Base-by-base conservation (phyloP, 2,329 filamentous ascomycete genomes). In the Periconia sp. region DNA sequence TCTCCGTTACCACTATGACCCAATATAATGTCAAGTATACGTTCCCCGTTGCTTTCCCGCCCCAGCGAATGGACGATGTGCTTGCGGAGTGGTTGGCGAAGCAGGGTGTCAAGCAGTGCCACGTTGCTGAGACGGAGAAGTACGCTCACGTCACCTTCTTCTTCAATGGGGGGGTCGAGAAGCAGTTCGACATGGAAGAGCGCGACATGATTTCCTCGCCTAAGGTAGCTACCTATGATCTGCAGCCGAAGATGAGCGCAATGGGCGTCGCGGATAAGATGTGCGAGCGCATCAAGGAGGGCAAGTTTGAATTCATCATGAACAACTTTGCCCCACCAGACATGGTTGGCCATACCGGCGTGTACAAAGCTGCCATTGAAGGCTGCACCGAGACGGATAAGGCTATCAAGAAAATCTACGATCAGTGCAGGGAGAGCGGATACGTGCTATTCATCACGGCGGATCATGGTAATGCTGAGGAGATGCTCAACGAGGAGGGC, bases 71-170 rank as follows among this genome's bases (percentile, higher is more conserved):
- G 94, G 89, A 86, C 70, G 95, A 99, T 62, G 94, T 99, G n/a
- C 84, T 99, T 36, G 94, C 94, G 16, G 94, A 99, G 78, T 97
- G 92, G 85, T 82, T 99, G 16, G 85, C 87, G 61, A 94, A 92
- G 78, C 87, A 97, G 74, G 83, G 82, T 31, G 80, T 95, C 50
- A 86, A 92, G 78, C 94, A 99, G 76, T 94, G 92, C 58, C 94
- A 99, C 78, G 83, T 97, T 58, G 94, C 94, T 43, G 94, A 99
- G 82, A 99, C 94, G 2, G 94, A 99, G 75, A 99, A 99, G 80
- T 99, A 99, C 73, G 94, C 94, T 24, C 94, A 99, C 77, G 94
- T 99, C 54, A 97, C 94, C 43, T 97, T 97, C 83, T 97, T 97
- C 83, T 97, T 97, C 86, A 99, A 99, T 77, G 94, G 94, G 44